Evolutionary conservation across 495 filamentous ascomycete species (phyloP).

Genomic region (Neurospora terricola): DNA sequence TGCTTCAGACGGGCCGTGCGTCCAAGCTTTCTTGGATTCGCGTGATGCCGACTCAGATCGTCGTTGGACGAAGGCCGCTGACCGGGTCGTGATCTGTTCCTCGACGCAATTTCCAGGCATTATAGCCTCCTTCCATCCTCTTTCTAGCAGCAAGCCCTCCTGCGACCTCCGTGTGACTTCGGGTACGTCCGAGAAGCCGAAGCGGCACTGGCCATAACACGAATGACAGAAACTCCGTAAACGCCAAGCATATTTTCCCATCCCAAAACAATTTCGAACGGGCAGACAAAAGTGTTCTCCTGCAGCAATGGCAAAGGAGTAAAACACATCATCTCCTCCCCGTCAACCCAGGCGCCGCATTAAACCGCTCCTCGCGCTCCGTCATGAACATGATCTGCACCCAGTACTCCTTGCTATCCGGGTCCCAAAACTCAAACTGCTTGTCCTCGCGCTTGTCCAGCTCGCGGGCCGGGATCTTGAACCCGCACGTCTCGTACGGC

Average conservation of each 20-base stretch:
- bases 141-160: not conserved
- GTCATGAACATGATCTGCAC: constrained; percentile 99
- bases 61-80: not conserved
- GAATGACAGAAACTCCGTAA: not conserved
- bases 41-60: not conserved
- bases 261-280: not conserved
- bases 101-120: too few species aligned
- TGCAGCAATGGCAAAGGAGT: not conserved
- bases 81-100: not conserved
- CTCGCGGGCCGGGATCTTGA: constrained; percentile 93
- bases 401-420: constrained; percentile 96
- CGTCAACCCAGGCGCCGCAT: constrained; percentile 80
- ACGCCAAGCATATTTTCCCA: not conserved
- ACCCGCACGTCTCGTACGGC: constrained; percentile 93
- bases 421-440: constrained; percentile 93
- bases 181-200: not conserved
- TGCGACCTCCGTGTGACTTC: not conserved
- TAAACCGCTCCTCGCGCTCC: constrained; percentile 92
- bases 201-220: not conserved
- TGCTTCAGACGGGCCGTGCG: not conserved
- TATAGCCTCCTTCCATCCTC: not conserved
- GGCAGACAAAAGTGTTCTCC: not conserved
- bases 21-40: not conserved
- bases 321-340: constrained; percentile 24
- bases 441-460: constrained; percentile 78